These are phyloP conservation scores for Vaccinium myrtillus DNA, from an alignment of 148 eudicot genomes.

Conservation along the genomic window DNA sequence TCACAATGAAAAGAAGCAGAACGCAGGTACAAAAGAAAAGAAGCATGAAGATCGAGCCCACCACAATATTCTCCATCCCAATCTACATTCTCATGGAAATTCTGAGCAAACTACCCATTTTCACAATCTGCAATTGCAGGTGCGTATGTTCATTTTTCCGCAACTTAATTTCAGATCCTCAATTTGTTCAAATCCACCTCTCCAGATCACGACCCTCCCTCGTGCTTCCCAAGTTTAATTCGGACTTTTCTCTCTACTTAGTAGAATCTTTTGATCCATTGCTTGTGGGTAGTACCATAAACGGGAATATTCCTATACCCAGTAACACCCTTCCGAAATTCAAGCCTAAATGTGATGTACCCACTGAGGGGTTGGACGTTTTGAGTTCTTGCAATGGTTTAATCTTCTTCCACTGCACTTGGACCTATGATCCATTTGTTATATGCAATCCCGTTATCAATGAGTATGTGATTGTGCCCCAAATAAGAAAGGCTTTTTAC, in stretches of 20 bases:
- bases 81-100: not conserved
- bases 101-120: not conserved
- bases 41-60: not conserved
- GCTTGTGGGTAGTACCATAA: not conserved
- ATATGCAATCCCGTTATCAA: constrained; percentile 42
- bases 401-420: constrained; percentile 26
- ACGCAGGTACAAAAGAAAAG: no score
- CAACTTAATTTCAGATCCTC: not conserved
- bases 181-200: not conserved
- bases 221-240: no score
- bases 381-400: constrained; percentile 44
- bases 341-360: not conserved
- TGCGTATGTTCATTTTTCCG: not conserved
- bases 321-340: not conserved
- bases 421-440: constrained; percentile 24
- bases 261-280: not conserved
- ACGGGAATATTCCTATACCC: not conserved
- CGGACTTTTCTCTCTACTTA: not conserved
- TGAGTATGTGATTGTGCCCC: constrained; percentile 26
- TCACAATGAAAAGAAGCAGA: not conserved
- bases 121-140: not conserved
- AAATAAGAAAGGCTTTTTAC: not conserved
- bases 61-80: constrained; percentile 3
- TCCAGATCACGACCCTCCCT: not conserved
- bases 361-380: not conserved